Evolutionary conservation across 129 eudicot genomes (phyloP).

Genomic region (Chrysanthemum lavandulifolium): DNA sequence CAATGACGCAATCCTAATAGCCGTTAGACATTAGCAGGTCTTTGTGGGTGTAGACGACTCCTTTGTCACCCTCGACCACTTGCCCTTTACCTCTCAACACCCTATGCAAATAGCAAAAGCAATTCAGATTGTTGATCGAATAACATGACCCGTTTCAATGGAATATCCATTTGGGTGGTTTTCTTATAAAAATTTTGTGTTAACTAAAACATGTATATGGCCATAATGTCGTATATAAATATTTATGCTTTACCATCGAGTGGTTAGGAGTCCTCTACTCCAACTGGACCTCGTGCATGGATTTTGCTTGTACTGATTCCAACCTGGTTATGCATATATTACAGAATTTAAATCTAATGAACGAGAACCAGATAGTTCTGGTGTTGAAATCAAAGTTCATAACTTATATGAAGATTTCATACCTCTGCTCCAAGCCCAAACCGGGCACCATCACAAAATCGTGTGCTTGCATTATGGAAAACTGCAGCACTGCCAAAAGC

Average conservation of each 20-base stretch:
- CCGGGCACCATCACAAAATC: constrained; percentile 96
- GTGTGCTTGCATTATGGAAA: constrained; percentile 92
- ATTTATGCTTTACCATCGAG: constrained; percentile 64
- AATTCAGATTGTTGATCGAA: constrained; percentile 7
- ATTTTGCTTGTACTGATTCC: constrained; percentile 94
- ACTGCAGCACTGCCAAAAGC: constrained; percentile 81
- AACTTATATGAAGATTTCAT: constrained; percentile 4
- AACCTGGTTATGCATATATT: constrained; percentile 42
- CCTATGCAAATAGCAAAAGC: constrained; percentile 42
- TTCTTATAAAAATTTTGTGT: background rate
- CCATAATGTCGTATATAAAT: no score
- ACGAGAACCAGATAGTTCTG: background rate
- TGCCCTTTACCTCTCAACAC: constrained; percentile 79
- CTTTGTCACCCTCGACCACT: constrained; percentile 74
- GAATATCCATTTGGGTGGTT: background rate
- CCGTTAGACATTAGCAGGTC: constrained; percentile 38
- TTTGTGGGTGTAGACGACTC: constrained; percentile 74
- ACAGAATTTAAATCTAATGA: constrained; percentile 1
- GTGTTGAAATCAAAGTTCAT: background rate
- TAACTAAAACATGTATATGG: background rate
- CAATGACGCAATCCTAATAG: constrained; percentile 8
- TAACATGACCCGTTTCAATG: constrained; percentile 2
- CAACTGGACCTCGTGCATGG: constrained; percentile 98
- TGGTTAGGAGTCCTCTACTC: constrained; percentile 91
- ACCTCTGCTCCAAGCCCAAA: constrained; percentile 99